phyloP scores from a whole-genome alignment of 192 early-diverging fungal genomes.

The Kickxella alabastrina region DNA sequence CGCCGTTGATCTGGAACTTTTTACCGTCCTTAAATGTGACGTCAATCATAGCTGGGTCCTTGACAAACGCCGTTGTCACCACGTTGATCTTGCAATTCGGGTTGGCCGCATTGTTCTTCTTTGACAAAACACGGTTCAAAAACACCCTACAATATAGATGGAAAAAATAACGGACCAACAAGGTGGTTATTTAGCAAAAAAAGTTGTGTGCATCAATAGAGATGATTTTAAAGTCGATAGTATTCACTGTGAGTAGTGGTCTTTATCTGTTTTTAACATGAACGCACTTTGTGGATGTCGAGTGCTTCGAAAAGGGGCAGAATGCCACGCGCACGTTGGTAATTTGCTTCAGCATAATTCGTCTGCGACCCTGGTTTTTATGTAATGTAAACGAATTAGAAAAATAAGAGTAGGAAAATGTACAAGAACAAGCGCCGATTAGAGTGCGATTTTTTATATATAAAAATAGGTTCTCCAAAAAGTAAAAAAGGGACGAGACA shows the following conservation, averaged over 20 bases:
- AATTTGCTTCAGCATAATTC: slow-evolving; percentile 45
- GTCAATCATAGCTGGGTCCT: slow-evolving; percentile 33
- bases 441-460: too few relatives aligned
- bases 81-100: slow-evolving; percentile 48
- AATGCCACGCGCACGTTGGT: slow-evolving; percentile 40
- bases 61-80: slow-evolving; percentile 14
- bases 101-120: slow-evolving; percentile 38
- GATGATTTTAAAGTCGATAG: too few relatives aligned
- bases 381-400: too few relatives aligned
- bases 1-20: slow-evolving; percentile 28
- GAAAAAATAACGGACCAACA: neutral
- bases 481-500: too few relatives aligned
- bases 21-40: slow-evolving; percentile 50
- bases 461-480: too few relatives aligned
- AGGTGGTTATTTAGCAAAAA: too few relatives aligned
- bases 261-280: too few relatives aligned
- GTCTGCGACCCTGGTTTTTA: too few relatives aligned
- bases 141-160: slow-evolving; percentile 24
- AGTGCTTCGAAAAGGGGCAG: slow-evolving; percentile 35
- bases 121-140: slow-evolving; percentile 39
- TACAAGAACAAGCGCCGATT: too few relatives aligned
- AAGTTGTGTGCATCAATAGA: too few relatives aligned
- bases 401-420: too few relatives aligned
- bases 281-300: slow-evolving; percentile 33
- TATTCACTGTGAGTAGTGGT: too few relatives aligned